A percentile compares a stretch with the other conserved stretches of the same genome.
These are phyloP conservation scores for Fusarium sp. DNA, from an alignment of 2,329 filamentous ascomycete species.

Conservation along the genomic window DNA sequence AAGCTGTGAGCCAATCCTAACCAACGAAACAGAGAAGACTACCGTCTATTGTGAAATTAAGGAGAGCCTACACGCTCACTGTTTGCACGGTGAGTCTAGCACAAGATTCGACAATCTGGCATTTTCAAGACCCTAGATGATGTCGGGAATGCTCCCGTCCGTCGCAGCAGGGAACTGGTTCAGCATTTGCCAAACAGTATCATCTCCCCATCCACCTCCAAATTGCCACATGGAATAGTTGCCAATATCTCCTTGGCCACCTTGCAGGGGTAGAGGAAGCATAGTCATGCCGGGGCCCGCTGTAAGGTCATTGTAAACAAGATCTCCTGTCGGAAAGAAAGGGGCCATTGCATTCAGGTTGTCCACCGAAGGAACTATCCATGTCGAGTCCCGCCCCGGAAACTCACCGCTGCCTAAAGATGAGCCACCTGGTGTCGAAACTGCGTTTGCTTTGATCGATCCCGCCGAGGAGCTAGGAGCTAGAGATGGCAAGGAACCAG, in stretches of 20 bases:
- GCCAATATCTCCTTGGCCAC: slow-evolving; percentile 2
- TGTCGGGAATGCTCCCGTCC: slow-evolving; percentile 16
- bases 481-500: slow-evolving; percentile 23
- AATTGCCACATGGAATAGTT: slow-evolving; percentile 57
- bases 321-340: slow-evolving; percentile 66
- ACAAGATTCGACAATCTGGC: neutral
- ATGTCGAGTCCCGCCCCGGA: slow-evolving; percentile 44
- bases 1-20: neutral
- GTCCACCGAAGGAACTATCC: slow-evolving; percentile 57
- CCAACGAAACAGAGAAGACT: neutral
- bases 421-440: slow-evolving; percentile 30
- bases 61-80: neutral
- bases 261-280: slow-evolving; percentile 29
- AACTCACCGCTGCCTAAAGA: slow-evolving; percentile 6
- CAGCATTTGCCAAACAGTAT: slow-evolving; percentile 66
- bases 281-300: slow-evolving; percentile 51
- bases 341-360: slow-evolving; percentile 64
- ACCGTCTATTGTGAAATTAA: neutral
- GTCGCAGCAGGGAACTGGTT: slow-evolving; percentile 58
- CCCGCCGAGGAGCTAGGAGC: neutral
- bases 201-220: slow-evolving; percentile 64
- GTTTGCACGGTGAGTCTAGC: neutral
- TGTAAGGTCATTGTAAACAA: slow-evolving; percentile 66
- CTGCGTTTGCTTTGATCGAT: neutral
- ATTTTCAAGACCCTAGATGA: neutral